A percentile compares a stretch with the other conserved stretches of the same genome.
phyloP scores from a whole-genome alignment of 176 grass and related monocot species.

The Carex littledalei region DNA sequence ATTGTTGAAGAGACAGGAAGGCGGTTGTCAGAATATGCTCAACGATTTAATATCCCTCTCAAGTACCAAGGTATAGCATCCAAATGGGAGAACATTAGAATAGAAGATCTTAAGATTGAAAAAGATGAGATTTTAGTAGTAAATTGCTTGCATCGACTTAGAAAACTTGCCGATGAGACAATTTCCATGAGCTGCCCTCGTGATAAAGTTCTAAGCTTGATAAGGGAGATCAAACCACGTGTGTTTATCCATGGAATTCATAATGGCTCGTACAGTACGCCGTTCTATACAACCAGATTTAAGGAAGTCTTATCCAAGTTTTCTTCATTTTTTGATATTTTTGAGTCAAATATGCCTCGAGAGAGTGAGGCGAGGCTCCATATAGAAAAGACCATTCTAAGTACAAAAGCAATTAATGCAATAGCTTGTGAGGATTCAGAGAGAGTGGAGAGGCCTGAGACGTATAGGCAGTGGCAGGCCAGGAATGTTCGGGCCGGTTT shows the following conservation, averaged over 20 bases:
- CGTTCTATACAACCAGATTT: slow-evolving; percentile 49
- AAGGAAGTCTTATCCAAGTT: slow-evolving; percentile 38
- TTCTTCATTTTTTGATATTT: slow-evolving; percentile 55
- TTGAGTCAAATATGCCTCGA: slow-evolving; percentile 37
- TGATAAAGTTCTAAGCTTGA: slow-evolving; percentile 43
- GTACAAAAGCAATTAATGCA: slow-evolving; percentile 25
- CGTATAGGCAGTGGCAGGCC: slow-evolving; percentile 37
- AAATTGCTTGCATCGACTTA: slow-evolving; percentile 30
- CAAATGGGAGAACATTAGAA: slow-evolving; percentile 42
- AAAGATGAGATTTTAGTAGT: slow-evolving; percentile 54
- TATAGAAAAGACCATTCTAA: slow-evolving; percentile 29
- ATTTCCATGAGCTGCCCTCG: slow-evolving; percentile 38
- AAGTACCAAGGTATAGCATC: slow-evolving; percentile 57
- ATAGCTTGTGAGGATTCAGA: slow-evolving; percentile 50
- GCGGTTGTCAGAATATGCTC: slow-evolving; percentile 49
- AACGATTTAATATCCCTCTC: slow-evolving; percentile 50
- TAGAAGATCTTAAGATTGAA: slow-evolving; percentile 41
- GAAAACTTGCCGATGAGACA: slow-evolving; percentile 50
- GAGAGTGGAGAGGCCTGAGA: slow-evolving; percentile 46
- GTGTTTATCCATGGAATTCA: slow-evolving; percentile 47
- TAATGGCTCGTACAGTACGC: slow-evolving; percentile 37
- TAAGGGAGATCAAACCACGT: slow-evolving; percentile 50
- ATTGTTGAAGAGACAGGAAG: slow-evolving; percentile 45
- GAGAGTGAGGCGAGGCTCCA: slow-evolving; percentile 33
- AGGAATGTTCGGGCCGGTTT: neutral